phyloP scores from a whole-genome alignment of 1,284 basidiomycete species.

The Hortiboletus rubellus region DNA sequence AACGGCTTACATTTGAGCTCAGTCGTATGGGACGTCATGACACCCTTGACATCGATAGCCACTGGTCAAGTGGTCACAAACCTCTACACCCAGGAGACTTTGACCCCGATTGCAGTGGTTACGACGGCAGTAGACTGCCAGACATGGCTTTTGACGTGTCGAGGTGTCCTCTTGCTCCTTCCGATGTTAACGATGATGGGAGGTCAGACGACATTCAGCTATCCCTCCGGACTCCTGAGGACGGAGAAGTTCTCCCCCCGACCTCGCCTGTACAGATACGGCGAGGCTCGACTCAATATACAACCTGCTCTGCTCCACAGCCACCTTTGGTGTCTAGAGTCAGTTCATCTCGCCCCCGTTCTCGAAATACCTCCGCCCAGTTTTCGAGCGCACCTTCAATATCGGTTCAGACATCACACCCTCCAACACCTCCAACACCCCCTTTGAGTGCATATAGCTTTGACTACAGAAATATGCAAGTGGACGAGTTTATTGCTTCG shows the following conservation, averaged over 20 bases:
- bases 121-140: conserved; percentile 1
- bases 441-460: not conserved
- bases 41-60: not conserved
- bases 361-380: conserved; percentile 18
- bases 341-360: conserved; percentile 27
- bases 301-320: not conserved
- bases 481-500: conserved; percentile 21
- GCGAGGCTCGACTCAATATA: not conserved
- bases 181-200: conserved; percentile 31
- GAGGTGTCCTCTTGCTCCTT: conserved; percentile 24
- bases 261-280: not conserved
- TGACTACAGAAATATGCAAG: conserved; percentile 2
- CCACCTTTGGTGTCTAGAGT: conserved; percentile 22
- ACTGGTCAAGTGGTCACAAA: not conserved
- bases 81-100: conserved; percentile 14
- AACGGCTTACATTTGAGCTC: conserved; percentile 26
- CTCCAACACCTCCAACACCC: not conserved
- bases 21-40: conserved; percentile 1
- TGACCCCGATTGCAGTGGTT: conserved; percentile 1
- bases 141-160: conserved; percentile 26
- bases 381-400: not conserved
- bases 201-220: conserved; percentile 29
- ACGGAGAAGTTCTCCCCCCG: conserved; percentile 22
- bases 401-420: not conserved
- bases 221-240: conserved; percentile 30